phyloP scores from a whole-genome alignment of 495 filamentous ascomycete genomes.

The Gamarada debralockiae region DNA sequence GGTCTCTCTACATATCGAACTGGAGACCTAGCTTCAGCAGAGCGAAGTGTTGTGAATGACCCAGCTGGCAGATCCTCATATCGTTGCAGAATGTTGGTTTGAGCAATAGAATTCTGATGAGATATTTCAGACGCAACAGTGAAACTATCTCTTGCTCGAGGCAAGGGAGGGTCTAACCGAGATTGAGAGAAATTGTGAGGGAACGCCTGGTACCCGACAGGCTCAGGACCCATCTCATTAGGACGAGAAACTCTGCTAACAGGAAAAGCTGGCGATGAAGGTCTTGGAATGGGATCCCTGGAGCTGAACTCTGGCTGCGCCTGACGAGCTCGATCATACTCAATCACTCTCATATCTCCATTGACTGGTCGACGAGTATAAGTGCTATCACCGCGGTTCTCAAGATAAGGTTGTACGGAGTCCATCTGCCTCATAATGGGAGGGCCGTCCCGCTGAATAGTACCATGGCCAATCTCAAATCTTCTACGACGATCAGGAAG shows the following conservation, averaged over 20 bases:
- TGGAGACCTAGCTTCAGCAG: slow-evolving; percentile 20
- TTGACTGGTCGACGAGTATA: not conserved
- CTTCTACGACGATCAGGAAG: slow-evolving; percentile 12
- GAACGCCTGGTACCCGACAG: slow-evolving; percentile 13
- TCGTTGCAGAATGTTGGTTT: not conserved
- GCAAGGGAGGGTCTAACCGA: slow-evolving; percentile 15
- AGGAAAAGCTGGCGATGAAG: slow-evolving; percentile 7
- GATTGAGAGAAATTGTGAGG: slow-evolving; percentile 23
- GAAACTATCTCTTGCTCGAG: slow-evolving; percentile 4
- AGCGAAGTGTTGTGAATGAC: slow-evolving; percentile 11
- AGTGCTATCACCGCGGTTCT: slow-evolving; percentile 8
- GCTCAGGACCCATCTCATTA: slow-evolving; percentile 13
- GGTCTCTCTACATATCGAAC: slow-evolving; percentile 16
- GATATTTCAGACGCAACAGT: slow-evolving; percentile 12
- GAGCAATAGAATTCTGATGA: slow-evolving; percentile 5
- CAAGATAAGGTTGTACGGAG: not conserved
- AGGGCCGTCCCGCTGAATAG: slow-evolving; percentile 1
- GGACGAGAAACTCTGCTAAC: slow-evolving; percentile 14
- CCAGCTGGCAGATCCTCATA: slow-evolving; percentile 16
- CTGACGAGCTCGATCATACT: slow-evolving; percentile 10
- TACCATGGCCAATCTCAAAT: not conserved
- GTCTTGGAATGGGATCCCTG: slow-evolving; percentile 3
- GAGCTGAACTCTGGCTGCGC: slow-evolving; percentile 5
- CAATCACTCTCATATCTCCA: slow-evolving; percentile 1
- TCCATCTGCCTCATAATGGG: slow-evolving; percentile 6